Evolutionary conservation across 371 early-diverging fungal genomes (phyloP), one percentile per base, ranked within the genome.

Genomic region (Circinella minor): DNA sequence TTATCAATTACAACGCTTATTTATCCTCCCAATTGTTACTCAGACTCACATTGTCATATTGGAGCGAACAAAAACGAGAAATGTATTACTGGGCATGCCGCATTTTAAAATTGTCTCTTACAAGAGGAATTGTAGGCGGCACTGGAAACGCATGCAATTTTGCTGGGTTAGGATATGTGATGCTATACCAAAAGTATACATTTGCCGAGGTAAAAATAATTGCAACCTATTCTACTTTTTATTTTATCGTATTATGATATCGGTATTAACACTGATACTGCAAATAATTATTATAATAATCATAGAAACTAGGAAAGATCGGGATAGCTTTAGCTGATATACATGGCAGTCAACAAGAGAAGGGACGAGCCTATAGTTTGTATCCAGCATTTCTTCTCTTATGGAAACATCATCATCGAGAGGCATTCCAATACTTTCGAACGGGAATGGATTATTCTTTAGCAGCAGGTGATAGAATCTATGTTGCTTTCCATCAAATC

Each of bases 401-500:
- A 51, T 83, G 84, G 84, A 80, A 79, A 37, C 60, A 75, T 51
- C 81, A 81, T 46, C 49, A 73, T 3, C 63, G 63, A 18, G 81
- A 83, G 3, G 47, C 71, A 8, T 47, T 77, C 0, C 67, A 74
- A 14, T 63, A 62, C 20, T 72, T 61, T 37, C 60, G 69, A 7
- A 47, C 72, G 1, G 68, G 65, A n/a, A 39, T 74, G 18, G 57
- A 68, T 0, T 67, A 71, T 0, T 73, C 70, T 6, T n/a, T 75
- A 18, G 69, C 80, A 1, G 77, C 78, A 3, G 84, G 84, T 20
- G 84, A 83, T 54, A 77, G 80, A 46, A 83, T 83, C 37, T 83
- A 81, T 64, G 68, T 71, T 4, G 77, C 81, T 0, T 83, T 78
- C 37, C 46, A 75, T 0, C 78, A 75, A 15, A 11, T 83, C 1